A percentile compares a stretch with the other conserved stretches of the same genome.
Conservation (phyloP, 495 filamentous ascomycete species). For the Penicillium ochrochloron region DNA sequence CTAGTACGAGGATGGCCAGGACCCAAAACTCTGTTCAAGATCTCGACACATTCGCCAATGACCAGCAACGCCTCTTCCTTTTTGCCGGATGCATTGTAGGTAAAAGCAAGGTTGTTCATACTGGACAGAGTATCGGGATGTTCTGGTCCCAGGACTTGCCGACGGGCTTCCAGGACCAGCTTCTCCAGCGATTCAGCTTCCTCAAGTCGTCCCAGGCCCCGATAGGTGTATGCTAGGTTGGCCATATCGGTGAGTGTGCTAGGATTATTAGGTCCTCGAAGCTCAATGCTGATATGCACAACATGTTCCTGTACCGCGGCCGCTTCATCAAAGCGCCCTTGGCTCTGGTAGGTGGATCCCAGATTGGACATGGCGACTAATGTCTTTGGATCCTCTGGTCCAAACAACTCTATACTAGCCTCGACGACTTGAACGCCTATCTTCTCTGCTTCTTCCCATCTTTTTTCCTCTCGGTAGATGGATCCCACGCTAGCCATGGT, state of each 20-base stretch:
- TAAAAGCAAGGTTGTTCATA: not conserved
- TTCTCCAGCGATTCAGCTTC: not conserved
- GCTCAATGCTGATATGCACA: not conserved
- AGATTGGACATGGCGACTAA: not conserved
- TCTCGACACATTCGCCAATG: not conserved
- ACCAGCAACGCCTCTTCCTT: not conserved
- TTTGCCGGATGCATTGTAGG: not conserved
- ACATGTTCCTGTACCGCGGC: not conserved
- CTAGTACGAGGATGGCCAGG: not conserved
- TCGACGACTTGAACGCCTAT: not conserved
- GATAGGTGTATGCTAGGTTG: not conserved
- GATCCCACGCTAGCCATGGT: not conserved
- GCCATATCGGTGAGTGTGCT: not conserved
- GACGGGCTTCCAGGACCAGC: not conserved
- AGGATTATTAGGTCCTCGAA: not conserved
- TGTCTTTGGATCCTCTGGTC: not conserved
- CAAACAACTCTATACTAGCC: not conserved
- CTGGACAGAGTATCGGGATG: not conserved
- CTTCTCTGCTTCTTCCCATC: not conserved
- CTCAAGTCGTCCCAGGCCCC: not conserved
- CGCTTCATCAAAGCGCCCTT: not conserved
- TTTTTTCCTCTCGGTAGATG: not conserved
- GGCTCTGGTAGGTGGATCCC: not conserved
- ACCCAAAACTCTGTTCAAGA: not conserved
- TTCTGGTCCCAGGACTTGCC: not conserved